phyloP scores from a whole-genome alignment of 2,329 filamentous ascomycete genomes.

The Pseudogymnoascus sp. region DNA sequence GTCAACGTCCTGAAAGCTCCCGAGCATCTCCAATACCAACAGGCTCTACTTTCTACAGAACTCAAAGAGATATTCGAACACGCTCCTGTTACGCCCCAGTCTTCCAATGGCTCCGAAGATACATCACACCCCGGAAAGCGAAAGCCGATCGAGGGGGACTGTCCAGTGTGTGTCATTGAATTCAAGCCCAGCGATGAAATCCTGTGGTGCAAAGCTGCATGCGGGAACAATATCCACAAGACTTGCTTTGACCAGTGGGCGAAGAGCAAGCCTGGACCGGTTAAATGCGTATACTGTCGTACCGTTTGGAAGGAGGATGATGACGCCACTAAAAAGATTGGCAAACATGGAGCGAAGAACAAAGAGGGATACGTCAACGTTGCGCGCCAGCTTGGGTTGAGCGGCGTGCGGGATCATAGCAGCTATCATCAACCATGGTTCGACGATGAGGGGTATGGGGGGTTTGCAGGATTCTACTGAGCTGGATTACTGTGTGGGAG shows the following conservation, averaged over 20 bases:
- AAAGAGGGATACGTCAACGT: slow-evolving; percentile 56
- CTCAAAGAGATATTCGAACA: slow-evolving; percentile 45
- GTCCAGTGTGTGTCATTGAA: slow-evolving; percentile 53
- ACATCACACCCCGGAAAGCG: slow-evolving; percentile 36
- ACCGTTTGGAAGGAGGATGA: slow-evolving; percentile 44
- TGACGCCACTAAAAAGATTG: slow-evolving; percentile 30
- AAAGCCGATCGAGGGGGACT: slow-evolving; percentile 52
- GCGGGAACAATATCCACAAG: slow-evolving; percentile 46
- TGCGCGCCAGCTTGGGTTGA: slow-evolving; percentile 50
- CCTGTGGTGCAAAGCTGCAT: slow-evolving; percentile 50
- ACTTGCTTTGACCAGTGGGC: slow-evolving; percentile 48
- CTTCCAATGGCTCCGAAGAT: slow-evolving; percentile 27
- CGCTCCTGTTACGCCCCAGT: slow-evolving; percentile 40
- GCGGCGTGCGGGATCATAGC: slow-evolving; percentile 38
- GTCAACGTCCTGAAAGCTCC: slow-evolving; percentile 48
- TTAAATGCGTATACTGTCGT: slow-evolving; percentile 55
- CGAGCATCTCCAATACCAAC: slow-evolving; percentile 46
- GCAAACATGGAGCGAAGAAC: slow-evolving; percentile 31
- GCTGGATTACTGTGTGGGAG: not conserved
- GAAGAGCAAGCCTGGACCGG: slow-evolving; percentile 34
- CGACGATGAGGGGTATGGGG: not conserved
- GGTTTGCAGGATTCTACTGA: not conserved
- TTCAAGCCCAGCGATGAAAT: slow-evolving; percentile 38
- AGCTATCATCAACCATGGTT: slow-evolving; percentile 22
- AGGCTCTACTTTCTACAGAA: slow-evolving; percentile 50